Percentiles rank a stretch among this genome's conserved stretches.
These are phyloP conservation scores for Condylostoma magnum DNA, from an alignment of 169 alveolate species.

Conservation along the genomic window DNA sequence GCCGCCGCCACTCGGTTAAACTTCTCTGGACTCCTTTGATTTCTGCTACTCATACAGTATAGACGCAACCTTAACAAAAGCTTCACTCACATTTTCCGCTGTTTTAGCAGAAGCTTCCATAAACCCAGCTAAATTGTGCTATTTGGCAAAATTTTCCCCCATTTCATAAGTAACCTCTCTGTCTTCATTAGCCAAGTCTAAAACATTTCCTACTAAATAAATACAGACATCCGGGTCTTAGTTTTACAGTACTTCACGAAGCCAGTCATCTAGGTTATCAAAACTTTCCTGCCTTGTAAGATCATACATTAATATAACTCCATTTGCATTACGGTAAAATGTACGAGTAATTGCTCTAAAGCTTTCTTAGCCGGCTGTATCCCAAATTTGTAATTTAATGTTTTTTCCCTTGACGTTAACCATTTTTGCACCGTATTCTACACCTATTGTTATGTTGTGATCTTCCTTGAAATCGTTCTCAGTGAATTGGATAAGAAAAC, in stretches of 20 bases:
- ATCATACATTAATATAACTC: conserved; percentile 72
- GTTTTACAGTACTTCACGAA: background rate
- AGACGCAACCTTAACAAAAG: conserved; percentile 14
- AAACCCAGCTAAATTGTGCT: conserved; percentile 52
- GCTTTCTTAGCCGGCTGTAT: conserved; percentile 74
- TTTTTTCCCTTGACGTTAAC: conserved; percentile 28
- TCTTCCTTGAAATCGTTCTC: conserved; percentile 47
- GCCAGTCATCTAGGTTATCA: conserved; percentile 61
- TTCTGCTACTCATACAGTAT: background rate
- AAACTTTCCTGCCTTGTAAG: conserved; percentile 62
- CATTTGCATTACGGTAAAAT: conserved; percentile 73
- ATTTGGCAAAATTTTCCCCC: conserved; percentile 24
- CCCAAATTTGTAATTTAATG: conserved; percentile 42
- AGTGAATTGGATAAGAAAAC: conserved; percentile 37
- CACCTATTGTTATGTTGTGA: conserved; percentile 49
- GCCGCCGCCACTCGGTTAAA: too few species aligned
- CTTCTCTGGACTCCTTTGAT: background rate
- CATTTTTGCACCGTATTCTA: conserved; percentile 45
- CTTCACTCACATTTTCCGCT: conserved; percentile 21
- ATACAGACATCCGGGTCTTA: conserved; percentile 16
- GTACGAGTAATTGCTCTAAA: conserved; percentile 60
- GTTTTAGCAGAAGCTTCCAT: conserved; percentile 31
- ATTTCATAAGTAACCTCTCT: background rate
- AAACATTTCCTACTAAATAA: conserved; percentile 21
- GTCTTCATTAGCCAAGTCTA: conserved; percentile 8